Evolutionary conservation across 805 yeast species (phyloP), one percentile per base, ranked within the genome.

Genomic region (Saccharomyces jurei): DNA sequence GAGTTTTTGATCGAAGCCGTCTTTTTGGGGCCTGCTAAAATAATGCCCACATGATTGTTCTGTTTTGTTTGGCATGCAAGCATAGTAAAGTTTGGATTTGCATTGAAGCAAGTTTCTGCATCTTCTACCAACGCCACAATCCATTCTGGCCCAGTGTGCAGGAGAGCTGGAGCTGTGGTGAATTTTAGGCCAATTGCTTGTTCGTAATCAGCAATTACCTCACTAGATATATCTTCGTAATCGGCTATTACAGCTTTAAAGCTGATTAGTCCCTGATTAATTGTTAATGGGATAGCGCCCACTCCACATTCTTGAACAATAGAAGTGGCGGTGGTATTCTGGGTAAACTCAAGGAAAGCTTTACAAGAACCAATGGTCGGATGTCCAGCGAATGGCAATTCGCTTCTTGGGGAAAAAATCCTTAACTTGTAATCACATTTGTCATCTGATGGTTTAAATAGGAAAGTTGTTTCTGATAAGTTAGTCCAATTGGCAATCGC

Each of bases 351-450:
- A 22, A 77, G 51, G n/a, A 71, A 68, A 0, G 82, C 81, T 60
- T 65, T 70, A 49, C 77, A 74, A 1, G 81, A 68, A 3, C 86
- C 86, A 31, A 81, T 59, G 0, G 84, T 81, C 2, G 86, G 87
- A 59, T 82, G 86, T 5, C 87, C 86, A 1, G 87, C 86, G 69
- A 81, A 82, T 6, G 83, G 83, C 26, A 82, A 61, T 59, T 82
- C 86, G 2, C 48, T 46, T 2, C 46, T 57, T 1, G 82, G 78
- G 0, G 78, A 71, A 61, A 80, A 81, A 3, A 82, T 81, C 31
- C 83, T 68, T 5, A 81, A 66, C 52, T 63, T 70, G 64, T 81
- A 82, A 62, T 78, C 79, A 4, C 79, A 80, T 6, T 62, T 60
- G 0, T 63, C 53, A 9, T 56, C 57, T 0, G 77, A 71, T 6